phyloP scores from a whole-genome alignment of 768 basidiomycete species.

The Trametes gibbosa region DNA sequence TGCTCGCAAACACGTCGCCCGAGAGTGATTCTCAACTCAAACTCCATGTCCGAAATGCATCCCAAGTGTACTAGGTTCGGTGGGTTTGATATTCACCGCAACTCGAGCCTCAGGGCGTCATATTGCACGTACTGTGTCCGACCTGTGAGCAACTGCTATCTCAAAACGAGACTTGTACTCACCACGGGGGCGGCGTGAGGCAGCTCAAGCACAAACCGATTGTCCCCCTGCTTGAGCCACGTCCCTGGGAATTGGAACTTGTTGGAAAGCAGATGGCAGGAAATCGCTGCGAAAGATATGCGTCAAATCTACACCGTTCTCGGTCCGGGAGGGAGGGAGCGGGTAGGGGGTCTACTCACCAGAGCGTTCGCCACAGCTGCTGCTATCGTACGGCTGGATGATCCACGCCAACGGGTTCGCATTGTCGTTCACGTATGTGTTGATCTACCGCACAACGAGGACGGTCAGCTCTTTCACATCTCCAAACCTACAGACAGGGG shows the following conservation, averaged over 20 bases:
- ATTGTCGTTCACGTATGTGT: slow-evolving; percentile 17
- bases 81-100: neutral
- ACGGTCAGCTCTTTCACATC: too few species aligned
- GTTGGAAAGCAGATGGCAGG: slow-evolving; percentile 23
- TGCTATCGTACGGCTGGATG: slow-evolving; percentile 24
- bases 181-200: slow-evolving; percentile 22
- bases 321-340: neutral
- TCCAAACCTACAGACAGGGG: neutral
- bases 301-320: neutral
- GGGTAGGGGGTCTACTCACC: slow-evolving; percentile 10
- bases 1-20: too few species aligned
- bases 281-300: slow-evolving; percentile 19
- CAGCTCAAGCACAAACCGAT: slow-evolving; percentile 22
- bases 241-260: slow-evolving; percentile 26
- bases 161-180: neutral
- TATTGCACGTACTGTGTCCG: slow-evolving; percentile 26
- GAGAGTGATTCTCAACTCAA: too few species aligned
- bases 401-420: slow-evolving; percentile 13
- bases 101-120: slow-evolving; percentile 26
- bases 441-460: slow-evolving; percentile 2
- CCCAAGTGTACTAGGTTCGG: too few species aligned
- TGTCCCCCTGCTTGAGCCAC: slow-evolving; percentile 23
- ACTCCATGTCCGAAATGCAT: too few species aligned
- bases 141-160: neutral
- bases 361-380: slow-evolving; percentile 29